These are phyloP conservation scores for Lactarius tabidus DNA, from an alignment of 768 basidiomycete species.

Conservation along the genomic window DNA sequence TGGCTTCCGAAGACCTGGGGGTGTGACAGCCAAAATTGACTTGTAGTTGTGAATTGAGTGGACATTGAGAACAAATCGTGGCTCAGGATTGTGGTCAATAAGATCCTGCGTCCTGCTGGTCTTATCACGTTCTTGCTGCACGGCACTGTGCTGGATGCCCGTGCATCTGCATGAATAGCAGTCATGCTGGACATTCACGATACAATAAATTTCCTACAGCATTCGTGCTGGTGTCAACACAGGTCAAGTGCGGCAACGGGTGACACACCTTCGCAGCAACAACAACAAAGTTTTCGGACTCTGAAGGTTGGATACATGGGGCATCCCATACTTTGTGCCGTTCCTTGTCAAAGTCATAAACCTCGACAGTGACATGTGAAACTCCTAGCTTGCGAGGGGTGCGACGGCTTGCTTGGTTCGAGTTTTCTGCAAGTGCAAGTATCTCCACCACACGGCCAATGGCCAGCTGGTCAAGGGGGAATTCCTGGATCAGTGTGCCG, in stretches of 20 bases:
- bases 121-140: background rate
- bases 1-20: background rate
- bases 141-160: background rate
- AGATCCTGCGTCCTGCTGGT: background rate
- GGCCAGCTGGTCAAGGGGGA: too few species aligned
- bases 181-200: background rate
- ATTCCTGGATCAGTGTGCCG: too few species aligned
- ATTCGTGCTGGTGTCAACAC: background rate
- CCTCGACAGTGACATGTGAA: background rate
- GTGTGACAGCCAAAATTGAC: background rate
- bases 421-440: too few species aligned
- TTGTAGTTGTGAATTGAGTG: background rate
- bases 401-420: too few species aligned
- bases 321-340: background rate
- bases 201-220: background rate
- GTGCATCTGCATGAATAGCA: background rate
- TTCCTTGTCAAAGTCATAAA: background rate
- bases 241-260: background rate
- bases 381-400: background rate
- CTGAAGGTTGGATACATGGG: background rate
- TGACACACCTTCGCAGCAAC: background rate
- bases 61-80: background rate
- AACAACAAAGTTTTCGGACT: background rate
- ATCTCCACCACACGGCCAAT: too few species aligned
- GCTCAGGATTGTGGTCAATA: background rate